phyloP scores from a whole-genome alignment of 1,284 basidiomycete species.

The Ganoderma boninense region DNA sequence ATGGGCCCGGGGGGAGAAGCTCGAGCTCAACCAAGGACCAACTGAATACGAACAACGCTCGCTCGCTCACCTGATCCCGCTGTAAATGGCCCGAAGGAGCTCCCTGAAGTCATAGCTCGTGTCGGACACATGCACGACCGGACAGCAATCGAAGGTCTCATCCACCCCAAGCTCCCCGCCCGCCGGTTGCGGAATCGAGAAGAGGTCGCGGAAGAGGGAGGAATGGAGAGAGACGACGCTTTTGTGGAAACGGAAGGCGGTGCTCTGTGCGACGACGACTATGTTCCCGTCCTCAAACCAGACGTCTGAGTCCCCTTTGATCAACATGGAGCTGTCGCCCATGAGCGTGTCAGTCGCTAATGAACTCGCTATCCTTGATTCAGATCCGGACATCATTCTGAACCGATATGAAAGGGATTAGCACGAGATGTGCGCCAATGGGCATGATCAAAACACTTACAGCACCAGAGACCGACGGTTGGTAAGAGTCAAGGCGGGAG shows the following conservation, averaged over 20 bases:
- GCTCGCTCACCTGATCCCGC: slow-evolving; percentile 4
- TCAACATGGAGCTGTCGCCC: not conserved
- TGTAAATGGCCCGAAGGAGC: slow-evolving; percentile 15
- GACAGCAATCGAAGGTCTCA: slow-evolving; percentile 13
- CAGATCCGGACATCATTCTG: not conserved
- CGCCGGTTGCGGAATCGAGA: slow-evolving; percentile 15
- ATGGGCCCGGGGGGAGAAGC: too few relatives aligned
- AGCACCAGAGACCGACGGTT: too few relatives aligned
- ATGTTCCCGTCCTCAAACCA: slow-evolving; percentile 22
- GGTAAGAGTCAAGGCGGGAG: too few relatives aligned
- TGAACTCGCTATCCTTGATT: not conserved
- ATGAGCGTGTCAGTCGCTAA: not conserved
- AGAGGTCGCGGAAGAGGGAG: slow-evolving; percentile 15
- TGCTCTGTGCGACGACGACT: slow-evolving; percentile 11
- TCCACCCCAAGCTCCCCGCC: not conserved
- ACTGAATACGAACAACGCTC: too few relatives aligned
- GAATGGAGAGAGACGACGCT: slow-evolving; percentile 16
- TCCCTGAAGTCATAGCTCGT: slow-evolving; percentile 20
- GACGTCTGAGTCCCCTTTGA: not conserved
- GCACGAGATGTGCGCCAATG: not conserved
- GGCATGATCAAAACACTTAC: not conserved
- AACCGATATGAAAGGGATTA: not conserved
- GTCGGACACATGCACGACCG: slow-evolving; percentile 19
- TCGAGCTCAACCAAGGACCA: not conserved
- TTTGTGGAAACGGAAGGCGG: slow-evolving; percentile 17